Evolutionary conservation across 352 stramenopile genomes (phyloP).

Genomic region (Phytopythium boreale): DNA sequence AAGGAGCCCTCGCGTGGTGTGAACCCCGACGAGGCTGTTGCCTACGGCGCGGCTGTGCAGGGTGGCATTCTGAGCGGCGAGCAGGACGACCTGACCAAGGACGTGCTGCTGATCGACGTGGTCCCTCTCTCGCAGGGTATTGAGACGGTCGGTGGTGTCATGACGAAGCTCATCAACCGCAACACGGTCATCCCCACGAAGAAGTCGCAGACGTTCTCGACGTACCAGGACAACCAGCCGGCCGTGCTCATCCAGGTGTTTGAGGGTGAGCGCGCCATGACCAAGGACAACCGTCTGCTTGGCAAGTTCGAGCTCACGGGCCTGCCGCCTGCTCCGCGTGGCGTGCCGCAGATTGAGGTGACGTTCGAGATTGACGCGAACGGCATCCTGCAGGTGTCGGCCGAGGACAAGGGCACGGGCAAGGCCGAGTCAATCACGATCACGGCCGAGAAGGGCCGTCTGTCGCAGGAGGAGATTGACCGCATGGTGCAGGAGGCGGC

Average conservation of each 20-base stretch:
- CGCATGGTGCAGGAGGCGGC: constrained; percentile 67
- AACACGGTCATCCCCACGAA: constrained; percentile 98
- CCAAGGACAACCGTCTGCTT: constrained; percentile 97
- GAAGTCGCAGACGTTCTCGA: constrained; percentile 99
- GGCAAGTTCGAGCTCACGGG: constrained; percentile 91
- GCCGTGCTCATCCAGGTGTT: constrained; percentile 91
- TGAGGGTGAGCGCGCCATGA: constrained; percentile 99
- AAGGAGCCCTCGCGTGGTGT: constrained; percentile 92
- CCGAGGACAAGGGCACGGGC: constrained; percentile 90
- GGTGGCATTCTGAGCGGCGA: constrained; percentile 93
- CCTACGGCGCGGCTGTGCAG: constrained; percentile 98
- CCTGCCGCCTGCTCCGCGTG: constrained; percentile 74
- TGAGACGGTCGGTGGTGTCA: constrained; percentile 97
- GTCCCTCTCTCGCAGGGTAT: constrained; percentile 98
- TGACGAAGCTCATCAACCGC: constrained; percentile 99
- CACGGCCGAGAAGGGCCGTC: constrained; percentile 66
- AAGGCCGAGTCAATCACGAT: constrained; percentile 92
- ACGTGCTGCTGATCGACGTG: constrained; percentile 98
- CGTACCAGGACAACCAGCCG: constrained; percentile 98
- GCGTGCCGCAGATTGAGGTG: constrained; percentile 90
- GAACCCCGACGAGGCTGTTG: constrained; percentile 98
- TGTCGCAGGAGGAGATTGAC: constrained; percentile 70
- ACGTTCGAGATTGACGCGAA: constrained; percentile 93
- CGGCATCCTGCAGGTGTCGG: constrained; percentile 90
- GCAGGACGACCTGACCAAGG: constrained; percentile 87